Percentiles rank a stretch among this genome's conserved stretches.
These are phyloP conservation scores for Clitopilus hobsonii DNA, from an alignment of 768 basidiomycete species.

Conservation along the genomic window DNA sequence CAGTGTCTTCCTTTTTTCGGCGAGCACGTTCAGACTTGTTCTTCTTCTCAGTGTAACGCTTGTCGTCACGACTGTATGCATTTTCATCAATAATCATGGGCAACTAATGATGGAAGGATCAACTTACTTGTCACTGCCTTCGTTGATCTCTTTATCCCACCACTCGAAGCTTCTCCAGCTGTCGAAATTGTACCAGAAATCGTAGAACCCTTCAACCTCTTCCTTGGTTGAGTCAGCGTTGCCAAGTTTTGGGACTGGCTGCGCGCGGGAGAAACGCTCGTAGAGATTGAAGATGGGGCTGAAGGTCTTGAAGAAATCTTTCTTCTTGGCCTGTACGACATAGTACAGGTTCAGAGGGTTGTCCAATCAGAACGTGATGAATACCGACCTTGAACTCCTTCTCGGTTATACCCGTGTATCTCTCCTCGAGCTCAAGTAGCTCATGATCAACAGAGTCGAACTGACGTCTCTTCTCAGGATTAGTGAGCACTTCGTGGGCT, in stretches of 20 bases:
- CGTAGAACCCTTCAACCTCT: slow-evolving; percentile 90
- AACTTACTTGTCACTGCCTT: slow-evolving; percentile 88
- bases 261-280: slow-evolving; percentile 83
- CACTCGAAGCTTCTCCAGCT: slow-evolving; percentile 98
- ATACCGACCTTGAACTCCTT: slow-evolving; percentile 49
- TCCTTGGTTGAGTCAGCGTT: slow-evolving; percentile 65
- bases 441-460: slow-evolving; percentile 94
- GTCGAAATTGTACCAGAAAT: slow-evolving; percentile 99
- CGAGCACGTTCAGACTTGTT: slow-evolving; percentile 96
- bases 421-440: slow-evolving; percentile 69
- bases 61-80: slow-evolving; percentile 84
- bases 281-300: slow-evolving; percentile 86
- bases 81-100: background rate
- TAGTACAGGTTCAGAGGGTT: background rate
- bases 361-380: background rate
- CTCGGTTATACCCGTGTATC: slow-evolving; percentile 56
- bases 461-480: slow-evolving; percentile 84
- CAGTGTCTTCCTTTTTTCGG: slow-evolving; percentile 96
- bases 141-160: slow-evolving; percentile 97
- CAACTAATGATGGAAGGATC: background rate
- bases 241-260: slow-evolving; percentile 84
- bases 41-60: slow-evolving; percentile 99
- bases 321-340: slow-evolving; percentile 35
- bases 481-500: slow-evolving; percentile 89
- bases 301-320: slow-evolving; percentile 71